Base-by-base conservation (phyloP, 495 filamentous ascomycete genomes). In the Hyaloscypha hepaticicola region DNA sequence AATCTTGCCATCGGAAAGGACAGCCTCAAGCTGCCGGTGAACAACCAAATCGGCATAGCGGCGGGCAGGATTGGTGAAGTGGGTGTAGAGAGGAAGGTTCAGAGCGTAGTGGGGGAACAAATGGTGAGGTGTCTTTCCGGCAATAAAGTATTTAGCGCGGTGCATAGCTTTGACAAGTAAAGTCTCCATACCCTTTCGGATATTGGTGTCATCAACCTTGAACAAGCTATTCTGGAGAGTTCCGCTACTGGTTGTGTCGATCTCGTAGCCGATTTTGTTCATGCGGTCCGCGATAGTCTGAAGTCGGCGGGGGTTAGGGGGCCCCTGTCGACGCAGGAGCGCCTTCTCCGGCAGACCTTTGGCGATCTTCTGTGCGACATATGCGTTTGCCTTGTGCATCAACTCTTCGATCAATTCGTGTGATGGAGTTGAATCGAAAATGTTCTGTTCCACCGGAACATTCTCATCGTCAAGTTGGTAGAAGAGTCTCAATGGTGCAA, bases 401-500 rank as follows among this genome's bases (percentile, higher is more conserved):
- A 99, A 79, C 78, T 99, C 95, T 75, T 99, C 96, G 48, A 97
- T 91, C 48, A 98, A 82, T 76, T 98, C 96, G 64, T 93, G 94
- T 16, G 94, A 90, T 16, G 88, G 83, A 25, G 90, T 91, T 24
- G 90, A 92, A 73, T 97, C 89, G 72, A 98, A 98, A 61, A 99
- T 91, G 78, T 98, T 99, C 71, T 91, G 85, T 77, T 95, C 92
- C 26, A 97, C 91, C 0, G 94, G 95, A 38, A 97, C 91, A 73
- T 97, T 97, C 80, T 99, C 95, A 68, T 99, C 95, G 70, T 99
- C 96, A n/a, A 97, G 85, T 74, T 95, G 90, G 73, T 96, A 90
- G 45, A 98, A 78, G 34, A 99, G 84, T 50, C 95, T 90, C 56
- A 98, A 85, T 53, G 93, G 86, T 22, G 93, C 90, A 65, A 96